Percentiles rank a stretch among this genome's conserved stretches.
phyloP scores from a whole-genome alignment of 2,329 filamentous ascomycete species.

The Cladosporium sp. region DNA sequence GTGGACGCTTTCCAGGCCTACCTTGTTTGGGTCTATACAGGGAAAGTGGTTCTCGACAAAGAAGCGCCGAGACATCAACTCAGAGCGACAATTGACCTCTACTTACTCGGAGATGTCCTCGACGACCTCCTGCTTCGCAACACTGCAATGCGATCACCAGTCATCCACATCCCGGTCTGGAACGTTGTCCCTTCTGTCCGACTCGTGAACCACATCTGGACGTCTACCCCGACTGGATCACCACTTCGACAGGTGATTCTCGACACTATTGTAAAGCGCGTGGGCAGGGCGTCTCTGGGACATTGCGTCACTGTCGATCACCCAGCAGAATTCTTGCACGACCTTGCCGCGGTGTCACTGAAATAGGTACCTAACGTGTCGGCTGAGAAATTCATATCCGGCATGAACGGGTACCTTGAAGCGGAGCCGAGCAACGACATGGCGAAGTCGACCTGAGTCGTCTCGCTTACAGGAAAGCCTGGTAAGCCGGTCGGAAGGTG shows the following conservation, averaged over 20 bases:
- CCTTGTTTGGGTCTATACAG: neutral
- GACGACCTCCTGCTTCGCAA: neutral
- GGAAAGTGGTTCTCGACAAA: neutral
- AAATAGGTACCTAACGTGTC: neutral
- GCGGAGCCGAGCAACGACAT: neutral
- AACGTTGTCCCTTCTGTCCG: neutral
- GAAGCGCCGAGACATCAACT: neutral
- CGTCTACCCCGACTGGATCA: neutral
- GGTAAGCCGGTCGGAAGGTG: neutral
- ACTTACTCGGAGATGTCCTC: neutral
- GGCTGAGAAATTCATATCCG: neutral
- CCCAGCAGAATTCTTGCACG: neutral
- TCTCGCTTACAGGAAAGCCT: neutral
- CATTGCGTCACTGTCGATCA: neutral
- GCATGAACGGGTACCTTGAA: neutral
- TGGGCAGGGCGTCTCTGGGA: neutral
- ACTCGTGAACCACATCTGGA: neutral
- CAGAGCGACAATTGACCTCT: neutral
- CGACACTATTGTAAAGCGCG: neutral
- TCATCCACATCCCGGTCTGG: neutral
- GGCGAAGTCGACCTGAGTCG: neutral
- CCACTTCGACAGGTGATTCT: neutral
- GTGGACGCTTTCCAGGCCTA: neutral
- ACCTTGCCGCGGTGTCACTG: neutral
- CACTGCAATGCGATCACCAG: neutral